Base-by-base conservation (phyloP, 805 yeast species). In the Metschnikowia matae region DNA sequence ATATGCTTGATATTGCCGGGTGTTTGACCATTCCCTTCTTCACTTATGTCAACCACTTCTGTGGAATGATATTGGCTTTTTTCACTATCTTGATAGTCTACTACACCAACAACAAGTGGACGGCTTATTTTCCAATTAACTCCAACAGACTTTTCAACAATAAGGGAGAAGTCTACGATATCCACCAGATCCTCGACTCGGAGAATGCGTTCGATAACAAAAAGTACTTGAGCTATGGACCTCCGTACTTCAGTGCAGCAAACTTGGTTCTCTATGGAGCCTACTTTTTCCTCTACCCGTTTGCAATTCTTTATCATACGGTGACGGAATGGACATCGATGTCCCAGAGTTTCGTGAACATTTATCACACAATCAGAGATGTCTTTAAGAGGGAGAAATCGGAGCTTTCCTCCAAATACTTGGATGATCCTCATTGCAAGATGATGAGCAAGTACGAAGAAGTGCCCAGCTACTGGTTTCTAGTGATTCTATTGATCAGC, bases 391-490 rank as follows among this genome's bases (percentile, higher is more conserved):
- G 39, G 6, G 47, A 50, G 8, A 40, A 43, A 6, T 37, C 31
- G 7, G 35, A 40, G 2, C 29, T 18, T 4, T 31, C 50, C 52
- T 36, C 57, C 4, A 56, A 61, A 11, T 67, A 51, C 38, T 38
- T 54, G 5, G 49, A 75, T 20, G 87, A 83, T 57, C 80, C 84
- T 1, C 84, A 80, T 57, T 74, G 82, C 49, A 69, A 68, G 43
- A 80, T 81, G 77, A 82, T 82, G 84, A 54, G 75, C 41, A 69
- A 65, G 49, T 84, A 85, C 63, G 75, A 75, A 36, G 89, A 85
- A 55, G 88, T 83, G 18, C 94, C 95, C 1, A 86, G 82, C 55
- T 82, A 84, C 83, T 84, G 89, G 88, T 85, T 78, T 58, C 58
- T 67, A 3, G 52, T 65, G 3, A 68, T 80, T 14, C 70, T 83